Conservation (phyloP, 2,329 filamentous ascomycete species). For the Verticillium albo-atrum region DNA sequence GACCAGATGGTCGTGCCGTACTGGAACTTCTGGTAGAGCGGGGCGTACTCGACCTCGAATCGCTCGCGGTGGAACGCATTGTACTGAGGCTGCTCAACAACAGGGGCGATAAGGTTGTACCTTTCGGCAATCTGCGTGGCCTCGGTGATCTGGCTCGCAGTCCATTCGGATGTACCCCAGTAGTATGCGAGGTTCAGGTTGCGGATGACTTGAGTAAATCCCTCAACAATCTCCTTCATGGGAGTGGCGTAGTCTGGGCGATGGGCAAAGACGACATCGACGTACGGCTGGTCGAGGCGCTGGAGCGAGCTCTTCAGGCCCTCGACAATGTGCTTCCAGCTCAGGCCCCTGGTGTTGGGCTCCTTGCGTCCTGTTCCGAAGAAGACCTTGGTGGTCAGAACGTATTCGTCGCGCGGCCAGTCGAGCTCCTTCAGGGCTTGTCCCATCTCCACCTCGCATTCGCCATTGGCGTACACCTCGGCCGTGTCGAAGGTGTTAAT, state of each 20-base stretch:
- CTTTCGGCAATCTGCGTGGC: constrained; percentile 56
- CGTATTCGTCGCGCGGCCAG: constrained; percentile 58
- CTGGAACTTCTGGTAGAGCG: constrained; percentile 55
- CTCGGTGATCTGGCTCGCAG: constrained; percentile 60
- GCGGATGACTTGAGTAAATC: constrained; percentile 67
- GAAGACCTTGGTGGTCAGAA: constrained; percentile 48
- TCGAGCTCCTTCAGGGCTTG: constrained; percentile 54
- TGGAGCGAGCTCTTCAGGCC: constrained; percentile 52
- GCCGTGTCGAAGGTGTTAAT: constrained; percentile 63
- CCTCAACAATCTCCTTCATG: constrained; percentile 67
- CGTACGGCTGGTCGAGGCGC: constrained; percentile 55
- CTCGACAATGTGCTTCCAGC: constrained; percentile 58
- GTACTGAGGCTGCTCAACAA: constrained; percentile 66
- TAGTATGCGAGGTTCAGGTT: constrained; percentile 61
- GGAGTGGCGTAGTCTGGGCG: constrained; percentile 63
- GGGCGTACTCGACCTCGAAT: constrained; percentile 60
- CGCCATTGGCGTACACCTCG: constrained; percentile 54
- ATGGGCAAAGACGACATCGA: constrained; percentile 68
- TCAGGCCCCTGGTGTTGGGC: constrained; percentile 56
- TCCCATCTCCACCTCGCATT: constrained; percentile 62
- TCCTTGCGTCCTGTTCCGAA: constrained; percentile 23
- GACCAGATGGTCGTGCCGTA: constrained; percentile 58
- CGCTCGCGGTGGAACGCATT: constrained; percentile 58
- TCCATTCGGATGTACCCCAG: constrained; percentile 70
- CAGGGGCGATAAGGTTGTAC: constrained; percentile 56